These are phyloP conservation scores for Heliamphora exappendiculata DNA, from an alignment of 148 eudicot species.

Conservation along the genomic window DNA sequence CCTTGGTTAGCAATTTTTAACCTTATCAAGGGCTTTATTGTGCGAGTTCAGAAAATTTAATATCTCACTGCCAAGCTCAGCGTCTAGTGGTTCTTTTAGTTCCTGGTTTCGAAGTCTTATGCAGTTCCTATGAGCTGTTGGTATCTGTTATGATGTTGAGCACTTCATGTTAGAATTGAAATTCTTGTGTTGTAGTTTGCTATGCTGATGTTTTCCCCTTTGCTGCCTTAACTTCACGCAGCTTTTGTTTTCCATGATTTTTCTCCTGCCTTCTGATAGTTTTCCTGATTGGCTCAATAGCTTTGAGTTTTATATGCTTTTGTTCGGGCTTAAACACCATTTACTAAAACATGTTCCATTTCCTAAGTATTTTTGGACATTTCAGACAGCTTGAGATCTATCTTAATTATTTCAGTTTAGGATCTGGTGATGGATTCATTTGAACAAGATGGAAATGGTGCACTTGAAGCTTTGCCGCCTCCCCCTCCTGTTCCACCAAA, in stretches of 20 bases:
- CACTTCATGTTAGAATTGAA: not conserved
- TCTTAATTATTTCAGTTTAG: not conserved
- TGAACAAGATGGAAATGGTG: conserved; percentile 28
- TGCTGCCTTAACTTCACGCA: not conserved
- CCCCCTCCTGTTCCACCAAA: conserved; percentile 72
- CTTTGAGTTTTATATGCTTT: not conserved
- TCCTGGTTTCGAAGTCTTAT: not conserved
- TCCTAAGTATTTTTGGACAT: not conserved
- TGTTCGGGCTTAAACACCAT: not conserved
- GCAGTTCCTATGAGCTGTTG: not conserved
- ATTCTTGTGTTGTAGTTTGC: too few species aligned
- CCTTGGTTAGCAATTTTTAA: not conserved
- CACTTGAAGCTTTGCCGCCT: conserved; percentile 56
- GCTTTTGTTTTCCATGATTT: not conserved
- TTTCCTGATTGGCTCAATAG: not conserved
- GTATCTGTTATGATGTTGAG: not conserved
- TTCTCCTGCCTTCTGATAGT: not conserved
- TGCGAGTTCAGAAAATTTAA: not conserved
- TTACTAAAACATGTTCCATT: too few species aligned
- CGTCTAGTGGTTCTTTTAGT: not conserved
- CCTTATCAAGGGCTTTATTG: not conserved
- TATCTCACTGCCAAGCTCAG: not conserved
- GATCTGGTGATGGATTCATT: conserved; percentile 17
- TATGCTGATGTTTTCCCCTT: not conserved
- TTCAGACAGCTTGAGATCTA: not conserved